Percentiles rank a stretch among this genome's conserved stretches.
These are phyloP conservation scores for Zygosaccharomyces bisporus DNA, from an alignment of 805 yeast species.

Conservation along the genomic window DNA sequence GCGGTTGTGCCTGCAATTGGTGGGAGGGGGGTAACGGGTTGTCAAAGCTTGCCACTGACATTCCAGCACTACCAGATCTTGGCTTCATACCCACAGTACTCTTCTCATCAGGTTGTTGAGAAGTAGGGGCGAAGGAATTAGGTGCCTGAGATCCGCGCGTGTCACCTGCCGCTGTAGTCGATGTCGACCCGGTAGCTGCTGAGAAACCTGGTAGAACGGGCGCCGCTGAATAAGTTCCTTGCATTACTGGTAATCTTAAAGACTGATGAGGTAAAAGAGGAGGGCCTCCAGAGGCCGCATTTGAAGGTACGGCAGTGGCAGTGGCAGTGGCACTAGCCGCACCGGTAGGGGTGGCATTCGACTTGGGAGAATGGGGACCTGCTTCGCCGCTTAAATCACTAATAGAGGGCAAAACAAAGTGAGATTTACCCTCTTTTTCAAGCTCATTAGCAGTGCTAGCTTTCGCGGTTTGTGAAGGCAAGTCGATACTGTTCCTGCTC, in stretches of 20 bases:
- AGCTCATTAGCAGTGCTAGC: conserved; percentile 33
- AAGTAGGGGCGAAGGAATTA: conserved; percentile 1
- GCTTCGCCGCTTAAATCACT: conserved; percentile 18
- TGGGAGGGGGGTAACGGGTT: conserved; percentile 28
- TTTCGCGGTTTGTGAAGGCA: conserved; percentile 28
- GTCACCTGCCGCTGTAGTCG: conserved; percentile 2
- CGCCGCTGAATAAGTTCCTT: conserved; percentile 9
- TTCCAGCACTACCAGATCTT: conserved; percentile 17
- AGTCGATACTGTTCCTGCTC: conserved; percentile 10
- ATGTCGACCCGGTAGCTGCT: conserved; percentile 1
- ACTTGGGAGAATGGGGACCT: conserved; percentile 5
- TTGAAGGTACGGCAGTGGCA: conserved; percentile 1
- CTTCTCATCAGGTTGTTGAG: conserved; percentile 8
- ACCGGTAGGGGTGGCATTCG: not conserved
- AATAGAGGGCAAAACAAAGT: conserved; percentile 16
- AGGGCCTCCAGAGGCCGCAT: conserved; percentile 5
- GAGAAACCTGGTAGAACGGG: conserved; percentile 9
- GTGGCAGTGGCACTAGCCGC: conserved; percentile 1
- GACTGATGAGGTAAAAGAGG: conserved; percentile 14
- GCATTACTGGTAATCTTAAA: conserved; percentile 15
- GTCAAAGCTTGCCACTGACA: conserved; percentile 33
- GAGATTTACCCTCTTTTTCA: conserved; percentile 20
- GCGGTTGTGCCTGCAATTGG: conserved; percentile 3
- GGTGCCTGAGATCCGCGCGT: conserved; percentile 1
- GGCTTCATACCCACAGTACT: conserved; percentile 4